A percentile compares a stretch with the other conserved stretches of the same genome.
Evolutionary conservation across 768 basidiomycete genomes (phyloP).

Genomic region (Albatrellus ellisii): DNA sequence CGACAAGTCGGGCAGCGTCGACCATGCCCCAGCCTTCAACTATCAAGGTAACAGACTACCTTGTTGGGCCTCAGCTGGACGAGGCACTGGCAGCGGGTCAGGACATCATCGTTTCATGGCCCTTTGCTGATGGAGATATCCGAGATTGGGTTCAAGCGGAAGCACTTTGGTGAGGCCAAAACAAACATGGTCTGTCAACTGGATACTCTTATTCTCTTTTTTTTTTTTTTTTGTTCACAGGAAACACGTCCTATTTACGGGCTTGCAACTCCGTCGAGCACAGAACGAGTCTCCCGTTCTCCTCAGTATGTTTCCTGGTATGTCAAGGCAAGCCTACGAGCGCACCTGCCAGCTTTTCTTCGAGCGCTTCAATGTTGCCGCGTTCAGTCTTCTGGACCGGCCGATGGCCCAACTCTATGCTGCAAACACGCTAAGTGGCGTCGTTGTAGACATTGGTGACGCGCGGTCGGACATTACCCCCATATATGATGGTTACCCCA

Average conservation of each 20-base stretch:
- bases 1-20: slow-evolving; percentile 35
- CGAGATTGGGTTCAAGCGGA: slow-evolving; percentile 78
- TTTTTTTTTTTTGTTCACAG: slow-evolving; percentile 24
- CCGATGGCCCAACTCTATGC: slow-evolving; percentile 80
- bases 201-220: neutral
- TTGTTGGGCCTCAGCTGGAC: slow-evolving; percentile 71
- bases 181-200: neutral
- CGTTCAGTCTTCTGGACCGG: slow-evolving; percentile 68
- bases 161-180: slow-evolving; percentile 64
- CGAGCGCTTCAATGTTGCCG: slow-evolving; percentile 85
- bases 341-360: slow-evolving; percentile 77
- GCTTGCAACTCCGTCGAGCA: slow-evolving; percentile 61
- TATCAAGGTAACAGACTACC: slow-evolving; percentile 59
- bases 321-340: slow-evolving; percentile 58
- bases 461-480: slow-evolving; percentile 68
- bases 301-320: slow-evolving; percentile 51
- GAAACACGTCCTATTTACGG: slow-evolving; percentile 74
- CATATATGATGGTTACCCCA: slow-evolving; percentile 59
- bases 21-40: slow-evolving; percentile 26
- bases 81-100: slow-evolving; percentile 66
- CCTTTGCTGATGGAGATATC: slow-evolving; percentile 62
- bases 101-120: slow-evolving; percentile 69
- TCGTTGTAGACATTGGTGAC: slow-evolving; percentile 74
- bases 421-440: slow-evolving; percentile 51
- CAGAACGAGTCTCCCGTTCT: slow-evolving; percentile 85